Conservation (phyloP, 306 rosid genomes). For the Ormosia semicastrata region DNA sequence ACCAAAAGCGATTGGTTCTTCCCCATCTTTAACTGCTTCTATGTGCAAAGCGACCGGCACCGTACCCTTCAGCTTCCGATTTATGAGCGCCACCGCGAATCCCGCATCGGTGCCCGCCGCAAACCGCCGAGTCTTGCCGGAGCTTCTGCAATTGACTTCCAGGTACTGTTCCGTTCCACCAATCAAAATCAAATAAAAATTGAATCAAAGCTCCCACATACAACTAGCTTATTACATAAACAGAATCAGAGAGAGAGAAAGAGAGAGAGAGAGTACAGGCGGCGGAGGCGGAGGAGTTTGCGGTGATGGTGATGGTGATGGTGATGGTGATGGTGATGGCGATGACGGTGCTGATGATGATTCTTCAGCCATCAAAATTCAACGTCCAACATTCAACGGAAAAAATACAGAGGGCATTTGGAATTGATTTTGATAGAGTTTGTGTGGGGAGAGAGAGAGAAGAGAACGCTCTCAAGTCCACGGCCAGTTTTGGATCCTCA, state of each 20-base stretch:
- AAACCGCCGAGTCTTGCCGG: conserved; percentile 68
- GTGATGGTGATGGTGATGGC: not conserved
- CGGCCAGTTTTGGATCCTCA: not conserved
- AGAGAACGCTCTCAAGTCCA: too few species aligned
- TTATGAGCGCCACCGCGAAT: conserved; percentile 58
- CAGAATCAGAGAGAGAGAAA: not conserved
- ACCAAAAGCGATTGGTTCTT: conserved; percentile 77
- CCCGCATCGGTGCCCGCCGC: conserved; percentile 69
- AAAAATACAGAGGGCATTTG: too few species aligned
- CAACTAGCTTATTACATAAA: not conserved
- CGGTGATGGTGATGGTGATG: not conserved
- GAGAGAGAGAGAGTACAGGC: not conserved
- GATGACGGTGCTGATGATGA: too few species aligned
- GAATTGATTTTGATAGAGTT: not conserved
- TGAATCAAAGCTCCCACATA: not conserved
- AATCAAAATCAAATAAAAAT: not conserved
- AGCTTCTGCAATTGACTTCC: conserved; percentile 62
- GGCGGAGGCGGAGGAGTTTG: not conserved
- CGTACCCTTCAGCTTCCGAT: conserved; percentile 40
- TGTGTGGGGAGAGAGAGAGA: too few species aligned
- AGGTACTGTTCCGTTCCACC: conserved; percentile 32
- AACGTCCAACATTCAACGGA: not conserved
- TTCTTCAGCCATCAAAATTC: conserved; percentile 17
- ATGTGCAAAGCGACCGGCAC: conserved; percentile 44
- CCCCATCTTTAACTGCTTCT: conserved; percentile 64